Base-by-base conservation (phyloP, 495 filamentous ascomycete species). In the Podospora pseudopauciseta region DNA sequence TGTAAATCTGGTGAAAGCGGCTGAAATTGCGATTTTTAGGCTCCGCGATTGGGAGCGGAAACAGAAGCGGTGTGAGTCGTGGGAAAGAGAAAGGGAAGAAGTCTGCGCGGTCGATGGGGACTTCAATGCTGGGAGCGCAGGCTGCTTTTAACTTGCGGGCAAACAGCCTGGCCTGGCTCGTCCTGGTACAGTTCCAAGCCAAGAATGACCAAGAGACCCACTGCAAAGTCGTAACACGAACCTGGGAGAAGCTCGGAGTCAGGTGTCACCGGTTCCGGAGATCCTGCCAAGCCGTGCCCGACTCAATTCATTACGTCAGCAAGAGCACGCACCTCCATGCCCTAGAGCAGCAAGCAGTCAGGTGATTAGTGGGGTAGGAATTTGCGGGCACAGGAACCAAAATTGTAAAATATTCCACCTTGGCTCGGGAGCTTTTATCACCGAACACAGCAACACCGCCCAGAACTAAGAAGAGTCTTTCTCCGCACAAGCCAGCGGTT, bases 401-500 rank as follows among this genome's bases (percentile, higher is more conserved):
- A 78, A 70, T 71, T 71, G 65, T 54, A 73, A 76, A 76, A 77
- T 77, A 75, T 74, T 77, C 72, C 64, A 32, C 60, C 49, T 55
- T 61, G 63, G n/a, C 13, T 65, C 56, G 7, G 55, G 64, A 68
- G 60, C 71, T 72, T 70, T 28, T 26, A 20, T 70, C 60, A 19
- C 44, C 65, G 55, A 60, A 66, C 71, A 32, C 61, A 64, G 66
- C 70, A 74, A 32, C 70, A 66, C 67, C 60, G 57, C 60, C 72
- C 75, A 78, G 81, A 80, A 83, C 81, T 80, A 79, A 49, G 82
- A 85, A 84, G 82, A 80, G 80, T 85, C 82, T 84, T 83, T 85
- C 82, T 84, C 82, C 82, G 82, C 82, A 73, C 79, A 78, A 78
- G 73, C 68, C 64, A 67, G 82, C 82, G 82, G 82, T 85, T 85